Percentiles rank a stretch among this genome's conserved stretches.
phyloP scores from a whole-genome alignment of 108 stramenopile species.

The Nitzschia putrida region DNA sequence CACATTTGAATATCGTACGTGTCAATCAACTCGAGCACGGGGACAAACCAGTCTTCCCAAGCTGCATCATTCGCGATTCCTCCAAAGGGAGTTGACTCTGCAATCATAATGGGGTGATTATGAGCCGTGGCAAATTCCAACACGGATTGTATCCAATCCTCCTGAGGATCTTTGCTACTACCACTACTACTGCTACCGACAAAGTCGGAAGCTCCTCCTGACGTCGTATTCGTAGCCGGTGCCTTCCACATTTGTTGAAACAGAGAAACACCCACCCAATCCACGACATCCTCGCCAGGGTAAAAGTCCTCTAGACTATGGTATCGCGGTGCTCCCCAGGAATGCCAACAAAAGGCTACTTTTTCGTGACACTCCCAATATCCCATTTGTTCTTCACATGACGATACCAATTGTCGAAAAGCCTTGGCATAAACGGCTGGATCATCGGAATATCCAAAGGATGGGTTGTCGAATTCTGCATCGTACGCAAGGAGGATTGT shows the following conservation, averaged over 20 bases:
- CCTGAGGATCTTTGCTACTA: too few species aligned
- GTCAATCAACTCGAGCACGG: slow-evolving; percentile 69
- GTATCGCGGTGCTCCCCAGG: slow-evolving; percentile 68
- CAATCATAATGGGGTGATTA: slow-evolving; percentile 81
- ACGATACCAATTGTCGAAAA: slow-evolving; percentile 60
- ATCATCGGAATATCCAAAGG: slow-evolving; percentile 66
- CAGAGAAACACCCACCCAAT: slow-evolving; percentile 83
- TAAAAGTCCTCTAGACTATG: slow-evolving; percentile 58
- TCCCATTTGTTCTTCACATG: slow-evolving; percentile 38
- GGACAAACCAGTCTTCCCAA: slow-evolving; percentile 82
- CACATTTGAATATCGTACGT: slow-evolving; percentile 82
- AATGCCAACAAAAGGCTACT: slow-evolving; percentile 82
- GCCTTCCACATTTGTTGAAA: slow-evolving; percentile 74
- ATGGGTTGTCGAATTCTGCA: slow-evolving; percentile 78
- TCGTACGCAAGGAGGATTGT: neutral
- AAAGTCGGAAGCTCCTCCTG: slow-evolving; percentile 15
- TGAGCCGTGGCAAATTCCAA: slow-evolving; percentile 66
- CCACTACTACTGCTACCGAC: too few species aligned
- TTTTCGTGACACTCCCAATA: slow-evolving; percentile 33
- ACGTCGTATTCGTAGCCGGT: slow-evolving; percentile 15
- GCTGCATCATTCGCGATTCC: slow-evolving; percentile 38
- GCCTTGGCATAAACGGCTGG: slow-evolving; percentile 58
- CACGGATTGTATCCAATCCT: slow-evolving; percentile 61
- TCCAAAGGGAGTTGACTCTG: slow-evolving; percentile 91
- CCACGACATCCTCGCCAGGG: slow-evolving; percentile 74